Conservation (phyloP, 2,329 filamentous ascomycete species). For the Coniosporium tulheliwenetii region DNA sequence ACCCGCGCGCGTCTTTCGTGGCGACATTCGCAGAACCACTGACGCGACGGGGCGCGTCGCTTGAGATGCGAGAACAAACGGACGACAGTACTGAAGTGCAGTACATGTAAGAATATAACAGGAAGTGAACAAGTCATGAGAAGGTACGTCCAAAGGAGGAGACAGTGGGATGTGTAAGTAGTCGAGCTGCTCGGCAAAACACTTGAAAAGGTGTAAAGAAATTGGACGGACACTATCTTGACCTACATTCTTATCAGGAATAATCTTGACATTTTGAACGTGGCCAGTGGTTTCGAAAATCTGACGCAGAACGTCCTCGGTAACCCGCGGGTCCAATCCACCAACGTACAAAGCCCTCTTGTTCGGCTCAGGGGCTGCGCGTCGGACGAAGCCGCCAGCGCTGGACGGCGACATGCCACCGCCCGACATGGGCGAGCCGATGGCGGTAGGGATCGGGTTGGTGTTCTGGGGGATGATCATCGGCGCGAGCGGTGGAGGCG, state of each 20-base stretch:
- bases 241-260: conserved; percentile 97
- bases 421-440: conserved; percentile 72
- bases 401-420: conserved; percentile 65
- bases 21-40: too few relatives aligned
- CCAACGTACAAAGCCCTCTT: conserved; percentile 95
- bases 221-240: conserved; percentile 4
- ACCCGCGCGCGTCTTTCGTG: too few relatives aligned
- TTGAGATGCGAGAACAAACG: too few relatives aligned
- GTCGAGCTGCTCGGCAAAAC: not conserved
- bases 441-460: conserved; percentile 85
- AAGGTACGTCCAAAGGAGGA: conserved; percentile 2
- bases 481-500: conserved; percentile 71
- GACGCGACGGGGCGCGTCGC: too few relatives aligned
- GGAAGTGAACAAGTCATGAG: too few relatives aligned
- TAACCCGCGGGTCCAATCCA: conserved; percentile 85
- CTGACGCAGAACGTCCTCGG: conserved; percentile 88
- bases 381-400: conserved; percentile 65
- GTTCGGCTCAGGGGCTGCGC: conserved; percentile 92
- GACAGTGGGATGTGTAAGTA: not conserved
- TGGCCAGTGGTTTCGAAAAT: conserved; percentile 98
- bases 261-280: conserved; percentile 98
- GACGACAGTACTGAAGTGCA: too few relatives aligned
- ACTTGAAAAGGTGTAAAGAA: not conserved
- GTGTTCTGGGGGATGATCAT: conserved; percentile 87
- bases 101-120: too few relatives aligned